Evolutionary conservation across 495 filamentous ascomycete species (phyloP).

Genomic region (Penicillium ochrochloron): DNA sequence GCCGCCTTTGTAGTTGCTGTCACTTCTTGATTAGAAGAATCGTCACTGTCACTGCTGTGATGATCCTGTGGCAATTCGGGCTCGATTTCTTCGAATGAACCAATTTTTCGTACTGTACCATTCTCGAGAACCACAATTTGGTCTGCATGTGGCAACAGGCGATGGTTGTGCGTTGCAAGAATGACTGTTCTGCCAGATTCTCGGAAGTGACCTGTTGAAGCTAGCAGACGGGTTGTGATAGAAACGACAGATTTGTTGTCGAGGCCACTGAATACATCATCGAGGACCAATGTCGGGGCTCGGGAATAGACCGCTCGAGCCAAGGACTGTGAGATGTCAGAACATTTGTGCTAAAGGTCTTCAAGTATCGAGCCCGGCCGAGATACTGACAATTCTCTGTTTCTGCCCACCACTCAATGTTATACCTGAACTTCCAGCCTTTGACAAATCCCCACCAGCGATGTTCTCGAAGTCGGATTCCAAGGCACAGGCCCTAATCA

Average conservation of each 20-base stretch:
- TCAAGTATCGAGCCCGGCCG: background rate
- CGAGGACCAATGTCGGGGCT: constrained; percentile 14
- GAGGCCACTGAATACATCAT: constrained; percentile 31
- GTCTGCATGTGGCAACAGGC: constrained; percentile 11
- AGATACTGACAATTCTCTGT: constrained; percentile 60
- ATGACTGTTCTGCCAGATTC: constrained; percentile 26
- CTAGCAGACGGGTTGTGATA: constrained; percentile 22
- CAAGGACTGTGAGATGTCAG: constrained; percentile 21
- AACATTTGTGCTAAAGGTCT: background rate
- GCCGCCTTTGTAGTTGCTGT: background rate
- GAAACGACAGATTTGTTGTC: constrained; percentile 19
- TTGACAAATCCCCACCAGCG: constrained; percentile 69
- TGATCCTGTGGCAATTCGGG: constrained; percentile 6
- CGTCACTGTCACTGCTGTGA: background rate
- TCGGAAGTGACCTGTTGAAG: constrained; percentile 23
- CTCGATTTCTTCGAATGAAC: constrained; percentile 10
- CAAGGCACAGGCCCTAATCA: constrained; percentile 35
- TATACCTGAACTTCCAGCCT: constrained; percentile 82
- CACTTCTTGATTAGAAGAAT: background rate
- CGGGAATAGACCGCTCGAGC: constrained; percentile 32
- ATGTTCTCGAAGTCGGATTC: constrained; percentile 17
- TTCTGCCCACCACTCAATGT: constrained; percentile 75
- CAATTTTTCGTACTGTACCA: constrained; percentile 1
- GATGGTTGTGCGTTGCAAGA: constrained; percentile 19
- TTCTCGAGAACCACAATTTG: constrained; percentile 12